Conservation (phyloP, 2,329 filamentous ascomycete genomes). For the Tolypocladium album region DNA sequence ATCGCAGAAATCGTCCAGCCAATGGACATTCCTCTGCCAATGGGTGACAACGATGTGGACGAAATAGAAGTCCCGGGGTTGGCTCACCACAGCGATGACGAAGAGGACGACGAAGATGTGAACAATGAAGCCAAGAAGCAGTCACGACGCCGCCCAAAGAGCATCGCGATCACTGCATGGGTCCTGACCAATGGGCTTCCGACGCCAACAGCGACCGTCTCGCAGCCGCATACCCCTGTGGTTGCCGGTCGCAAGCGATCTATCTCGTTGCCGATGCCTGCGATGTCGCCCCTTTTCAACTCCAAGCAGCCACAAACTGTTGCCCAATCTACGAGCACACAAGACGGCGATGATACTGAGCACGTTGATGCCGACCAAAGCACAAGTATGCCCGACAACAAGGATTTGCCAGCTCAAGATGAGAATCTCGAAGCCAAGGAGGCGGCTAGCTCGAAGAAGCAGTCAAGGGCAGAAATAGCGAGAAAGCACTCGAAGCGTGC, state of each 20-base stretch:
- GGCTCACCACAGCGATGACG: slow-evolving; percentile 51
- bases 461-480: no score
- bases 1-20: slow-evolving; percentile 21
- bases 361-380: not conserved
- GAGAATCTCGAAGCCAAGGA: not conserved
- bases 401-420: not conserved
- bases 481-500: not conserved
- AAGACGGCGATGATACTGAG: not conserved
- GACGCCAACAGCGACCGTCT: slow-evolving; percentile 19
- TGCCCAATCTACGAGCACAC: not conserved
- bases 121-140: slow-evolving; percentile 16
- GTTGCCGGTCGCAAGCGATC: slow-evolving; percentile 31
- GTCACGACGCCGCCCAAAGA: slow-evolving; percentile 32
- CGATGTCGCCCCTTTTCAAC: slow-evolving; percentile 7
- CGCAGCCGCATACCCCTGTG: slow-evolving; percentile 24
- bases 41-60: slow-evolving; percentile 55
- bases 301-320: not conserved
- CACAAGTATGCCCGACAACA: not conserved
- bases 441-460: not conserved
- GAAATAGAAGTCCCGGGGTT: slow-evolving; percentile 75
- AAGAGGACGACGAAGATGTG: slow-evolving; percentile 33
- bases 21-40: slow-evolving; percentile 52
- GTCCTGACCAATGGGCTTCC: slow-evolving; percentile 16
- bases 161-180: slow-evolving; percentile 18
- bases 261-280: slow-evolving; percentile 35